Percentiles rank a stretch among this genome's conserved stretches.
These are phyloP conservation scores for Babesia ovis DNA, from an alignment of 169 alveolate species.

Conservation along the genomic window DNA sequence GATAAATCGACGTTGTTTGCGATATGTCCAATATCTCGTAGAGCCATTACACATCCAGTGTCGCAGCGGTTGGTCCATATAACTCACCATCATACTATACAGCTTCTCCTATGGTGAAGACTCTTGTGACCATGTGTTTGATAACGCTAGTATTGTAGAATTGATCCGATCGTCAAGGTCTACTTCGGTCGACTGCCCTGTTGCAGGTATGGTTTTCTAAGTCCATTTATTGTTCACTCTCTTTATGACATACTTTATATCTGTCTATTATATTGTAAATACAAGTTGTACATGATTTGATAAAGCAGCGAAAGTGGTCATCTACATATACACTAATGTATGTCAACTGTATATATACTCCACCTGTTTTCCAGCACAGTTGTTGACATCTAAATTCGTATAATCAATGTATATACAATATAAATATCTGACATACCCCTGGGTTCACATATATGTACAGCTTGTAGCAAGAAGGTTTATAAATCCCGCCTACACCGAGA, in stretches of 20 bases:
- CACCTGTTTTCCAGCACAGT: too few species aligned
- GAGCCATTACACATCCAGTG: slow-evolving; percentile 75
- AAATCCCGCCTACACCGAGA: slow-evolving; percentile 71
- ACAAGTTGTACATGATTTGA: too few species aligned
- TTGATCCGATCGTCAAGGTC: slow-evolving; percentile 48
- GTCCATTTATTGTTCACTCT: background rate
- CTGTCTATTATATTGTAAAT: too few species aligned
- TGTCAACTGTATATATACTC: too few species aligned
- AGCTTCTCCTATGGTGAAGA: slow-evolving; percentile 71
- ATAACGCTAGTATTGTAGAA: slow-evolving; percentile 60
- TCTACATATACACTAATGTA: too few species aligned
- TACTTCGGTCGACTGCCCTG: slow-evolving; percentile 71
- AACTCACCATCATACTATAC: background rate
- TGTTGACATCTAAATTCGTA: too few species aligned
- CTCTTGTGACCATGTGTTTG: slow-evolving; percentile 78
- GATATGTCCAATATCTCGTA: slow-evolving; percentile 77
- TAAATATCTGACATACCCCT: background rate
- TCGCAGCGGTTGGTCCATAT: slow-evolving; percentile 67
- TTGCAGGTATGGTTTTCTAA: slow-evolving; percentile 61
- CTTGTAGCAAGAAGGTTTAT: slow-evolving; percentile 74
- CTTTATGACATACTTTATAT: too few species aligned
- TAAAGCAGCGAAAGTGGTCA: too few species aligned
- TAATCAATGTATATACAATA: too few species aligned
- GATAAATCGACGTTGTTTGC: slow-evolving; percentile 63
- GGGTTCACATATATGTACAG: slow-evolving; percentile 47